Percentiles rank a stretch among this genome's conserved stretches.
phyloP scores from a whole-genome alignment of 2,329 filamentous ascomycete species.

The Penicillium decumbens region DNA sequence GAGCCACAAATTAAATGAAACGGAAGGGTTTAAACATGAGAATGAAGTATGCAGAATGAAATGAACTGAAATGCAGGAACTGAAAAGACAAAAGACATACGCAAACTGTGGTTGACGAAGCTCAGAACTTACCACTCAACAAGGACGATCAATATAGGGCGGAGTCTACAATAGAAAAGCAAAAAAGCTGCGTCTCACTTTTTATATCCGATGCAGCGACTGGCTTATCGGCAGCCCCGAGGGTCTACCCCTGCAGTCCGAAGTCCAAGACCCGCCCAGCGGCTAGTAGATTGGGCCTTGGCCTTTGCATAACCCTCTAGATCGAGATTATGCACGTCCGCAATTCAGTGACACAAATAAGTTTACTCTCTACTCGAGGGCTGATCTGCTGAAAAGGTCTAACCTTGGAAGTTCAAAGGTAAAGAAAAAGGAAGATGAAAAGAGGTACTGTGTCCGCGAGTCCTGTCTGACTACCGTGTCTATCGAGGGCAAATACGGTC shows the following conservation, averaged over 20 bases:
- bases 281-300: not conserved
- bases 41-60: not conserved
- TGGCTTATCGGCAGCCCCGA: conserved; percentile 12
- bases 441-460: too few relatives aligned
- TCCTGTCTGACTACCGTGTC: too few relatives aligned
- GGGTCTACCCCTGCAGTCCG: conserved; percentile 2
- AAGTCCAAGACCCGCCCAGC: not conserved
- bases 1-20: not conserved
- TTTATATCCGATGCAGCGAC: conserved; percentile 16
- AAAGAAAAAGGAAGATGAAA: too few relatives aligned
- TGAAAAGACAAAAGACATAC: not conserved
- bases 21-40: not conserved
- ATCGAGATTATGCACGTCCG: not conserved
- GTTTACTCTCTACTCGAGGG: too few relatives aligned
- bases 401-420: too few relatives aligned
- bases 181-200: not conserved
- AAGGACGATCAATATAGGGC: conserved; percentile 9
- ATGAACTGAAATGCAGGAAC: conserved; percentile 5
- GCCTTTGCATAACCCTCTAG: not conserved
- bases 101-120: conserved; percentile 9
- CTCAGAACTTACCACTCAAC: conserved; percentile 10
- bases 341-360: not conserved
- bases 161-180: not conserved
- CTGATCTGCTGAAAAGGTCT: too few relatives aligned
- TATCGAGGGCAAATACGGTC: not conserved